A percentile compares a stretch with the other conserved stretches of the same genome.
phyloP scores from a whole-genome alignment of 192 early-diverging fungal genomes.

The Chytriomyces hyalinus region DNA sequence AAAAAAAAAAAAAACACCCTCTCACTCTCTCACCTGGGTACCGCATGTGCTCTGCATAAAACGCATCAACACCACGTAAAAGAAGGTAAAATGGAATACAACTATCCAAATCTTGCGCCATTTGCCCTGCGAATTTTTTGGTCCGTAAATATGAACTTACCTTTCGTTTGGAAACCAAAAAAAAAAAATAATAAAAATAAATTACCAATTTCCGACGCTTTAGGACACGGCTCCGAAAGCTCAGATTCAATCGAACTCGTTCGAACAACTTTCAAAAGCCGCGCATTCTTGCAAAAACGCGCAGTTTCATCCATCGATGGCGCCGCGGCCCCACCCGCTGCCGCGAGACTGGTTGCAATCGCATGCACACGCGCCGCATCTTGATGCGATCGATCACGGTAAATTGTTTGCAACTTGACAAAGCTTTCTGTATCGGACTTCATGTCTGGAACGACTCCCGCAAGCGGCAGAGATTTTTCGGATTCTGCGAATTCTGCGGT shows the following conservation, averaged over 20 bases:
- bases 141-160: not conserved
- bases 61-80: conserved; percentile 70
- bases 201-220: conserved; percentile 17
- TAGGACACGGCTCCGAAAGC: conserved; percentile 2
- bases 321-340: conserved; percentile 48
- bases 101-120: conserved; percentile 60
- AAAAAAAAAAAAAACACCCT: too few relatives aligned
- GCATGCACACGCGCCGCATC: conserved; percentile 49
- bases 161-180: not conserved
- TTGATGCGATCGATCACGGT: conserved; percentile 77
- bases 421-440: conserved; percentile 92
- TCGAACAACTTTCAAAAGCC: conserved; percentile 38
- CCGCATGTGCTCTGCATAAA: conserved; percentile 58
- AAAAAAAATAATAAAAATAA: too few relatives aligned
- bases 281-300: conserved; percentile 83
- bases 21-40: conserved; percentile 74
- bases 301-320: conserved; percentile 65
- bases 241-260: conserved; percentile 34
- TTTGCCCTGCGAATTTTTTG: conserved; percentile 37
- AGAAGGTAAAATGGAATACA: conserved; percentile 68
- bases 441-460: conserved; percentile 94
- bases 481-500: conserved; percentile 78
- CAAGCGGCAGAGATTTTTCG: conserved; percentile 79
- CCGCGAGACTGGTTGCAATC: conserved; percentile 19
- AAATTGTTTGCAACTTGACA: conserved; percentile 82